phyloP scores from a whole-genome alignment of 1,284 basidiomycete species.

The Ceratorhiza oryzae-sativae region DNA sequence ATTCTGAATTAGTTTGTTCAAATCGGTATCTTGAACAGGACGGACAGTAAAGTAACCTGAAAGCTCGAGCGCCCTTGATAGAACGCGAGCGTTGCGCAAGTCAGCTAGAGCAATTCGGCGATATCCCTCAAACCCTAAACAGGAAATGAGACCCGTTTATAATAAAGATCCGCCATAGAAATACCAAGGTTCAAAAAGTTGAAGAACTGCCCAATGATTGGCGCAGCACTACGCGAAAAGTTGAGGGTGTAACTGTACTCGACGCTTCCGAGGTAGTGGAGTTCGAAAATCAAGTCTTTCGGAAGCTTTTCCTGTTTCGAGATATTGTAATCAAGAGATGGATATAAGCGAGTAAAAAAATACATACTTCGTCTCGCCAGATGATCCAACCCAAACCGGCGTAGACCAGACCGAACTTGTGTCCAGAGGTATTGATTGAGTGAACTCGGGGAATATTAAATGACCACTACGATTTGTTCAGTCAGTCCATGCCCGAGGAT shows the following conservation, averaged over 20 bases:
- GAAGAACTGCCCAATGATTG: slow-evolving; percentile 84
- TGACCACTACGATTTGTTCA: slow-evolving; percentile 65
- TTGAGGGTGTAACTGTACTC: slow-evolving; percentile 89
- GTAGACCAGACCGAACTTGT: slow-evolving; percentile 88
- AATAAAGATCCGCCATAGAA: background rate
- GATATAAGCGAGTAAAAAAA: background rate
- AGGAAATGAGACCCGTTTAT: background rate
- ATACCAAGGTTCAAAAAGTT: slow-evolving; percentile 83
- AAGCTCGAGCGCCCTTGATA: slow-evolving; percentile 86
- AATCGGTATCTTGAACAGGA: background rate
- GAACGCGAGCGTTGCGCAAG: slow-evolving; percentile 82
- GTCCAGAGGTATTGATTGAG: slow-evolving; percentile 86
- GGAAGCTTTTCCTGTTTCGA: slow-evolving; percentile 50
- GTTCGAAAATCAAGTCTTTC: slow-evolving; percentile 87
- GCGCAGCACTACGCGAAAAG: slow-evolving; percentile 90
- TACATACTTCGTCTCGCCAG: slow-evolving; percentile 70
- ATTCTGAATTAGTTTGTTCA: background rate
- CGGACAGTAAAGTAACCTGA: slow-evolving; percentile 70
- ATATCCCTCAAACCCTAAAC: slow-evolving; percentile 62
- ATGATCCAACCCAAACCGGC: slow-evolving; percentile 91
- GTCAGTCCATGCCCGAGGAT: background rate
- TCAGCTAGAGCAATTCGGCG: slow-evolving; percentile 64
- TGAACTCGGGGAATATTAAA: slow-evolving; percentile 88
- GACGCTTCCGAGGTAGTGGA: slow-evolving; percentile 75
- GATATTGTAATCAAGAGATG: background rate